Conservation (phyloP, 371 early-diverging fungal species). For the Chytridium lagenaria region DNA sequence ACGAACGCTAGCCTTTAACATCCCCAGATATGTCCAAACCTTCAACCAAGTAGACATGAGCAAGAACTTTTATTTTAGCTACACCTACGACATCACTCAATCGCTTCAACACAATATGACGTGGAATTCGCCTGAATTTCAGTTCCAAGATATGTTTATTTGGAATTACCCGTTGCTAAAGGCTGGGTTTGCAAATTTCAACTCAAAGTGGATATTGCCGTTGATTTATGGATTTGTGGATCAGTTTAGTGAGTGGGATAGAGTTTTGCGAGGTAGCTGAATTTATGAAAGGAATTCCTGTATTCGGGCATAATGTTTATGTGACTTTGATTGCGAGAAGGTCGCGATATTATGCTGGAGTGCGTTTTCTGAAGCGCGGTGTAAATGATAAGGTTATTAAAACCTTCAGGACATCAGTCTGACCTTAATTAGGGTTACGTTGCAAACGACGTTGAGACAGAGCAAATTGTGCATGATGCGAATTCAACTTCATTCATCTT, state of each 20-base stretch:
- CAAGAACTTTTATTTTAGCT: conserved; percentile 91
- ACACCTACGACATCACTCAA: conserved; percentile 92
- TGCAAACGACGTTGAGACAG: conserved; percentile 99
- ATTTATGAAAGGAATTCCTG: conserved; percentile 60
- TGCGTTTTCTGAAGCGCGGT: conserved; percentile 96
- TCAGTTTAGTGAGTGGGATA: conserved; percentile 77
- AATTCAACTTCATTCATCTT: conserved; percentile 79
- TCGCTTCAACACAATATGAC: conserved; percentile 90
- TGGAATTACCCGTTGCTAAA: conserved; percentile 91
- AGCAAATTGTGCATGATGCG: conserved; percentile 95
- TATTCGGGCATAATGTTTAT: conserved; percentile 83
- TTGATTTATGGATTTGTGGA: conserved; percentile 96
- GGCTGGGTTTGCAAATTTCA: conserved; percentile 67
- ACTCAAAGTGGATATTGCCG: conserved; percentile 86
- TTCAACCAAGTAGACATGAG: conserved; percentile 81
- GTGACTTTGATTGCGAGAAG: conserved; percentile 94
- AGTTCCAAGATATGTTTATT: conserved; percentile 87
- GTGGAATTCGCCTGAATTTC: conserved; percentile 39
- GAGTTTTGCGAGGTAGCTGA: background rate
- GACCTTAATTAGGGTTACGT: conserved; percentile 75
- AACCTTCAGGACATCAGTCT: background rate
- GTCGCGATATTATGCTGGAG: conserved; percentile 95
- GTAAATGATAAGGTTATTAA: conserved; percentile 72
- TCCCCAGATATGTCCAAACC: conserved; percentile 70
- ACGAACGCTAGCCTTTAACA: conserved; percentile 13